Evolutionary conservation across 768 basidiomycete species (phyloP), one percentile per base, ranked within the genome.

Genomic region (Bullera alba): DNA sequence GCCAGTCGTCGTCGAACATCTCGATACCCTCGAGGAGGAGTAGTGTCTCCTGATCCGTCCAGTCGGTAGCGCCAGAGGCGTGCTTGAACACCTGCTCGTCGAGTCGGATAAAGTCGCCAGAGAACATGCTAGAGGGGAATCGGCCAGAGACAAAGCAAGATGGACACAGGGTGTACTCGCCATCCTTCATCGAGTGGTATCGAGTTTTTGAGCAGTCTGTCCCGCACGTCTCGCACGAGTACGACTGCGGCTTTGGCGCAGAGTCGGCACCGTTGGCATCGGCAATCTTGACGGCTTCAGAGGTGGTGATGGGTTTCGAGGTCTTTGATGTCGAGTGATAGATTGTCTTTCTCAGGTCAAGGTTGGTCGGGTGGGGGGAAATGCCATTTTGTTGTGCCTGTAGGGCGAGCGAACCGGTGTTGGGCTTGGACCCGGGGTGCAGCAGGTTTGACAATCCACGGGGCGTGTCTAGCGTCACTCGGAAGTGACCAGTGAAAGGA

Each of bases 1-100:
- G 82, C 93, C 93, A 99, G 65, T 96, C 93, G 64, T 97, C 93
- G 58, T 95, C 90, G 70, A 83, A 89, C 88, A 99, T 95, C 74
- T 99, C 95, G 36, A 99, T 81, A 15, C 84, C 95, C 71, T 99
- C 95, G n/a, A 99, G 78, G 4, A 99, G 77, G 6, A 87, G 74
- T 8, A 99, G 73, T 17, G 84, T 78, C 72, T 99, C 95, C 68
- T 91, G 85, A 67, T 95, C 92, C 1, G 82, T 78, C 95, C 95
- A 99, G 53, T 78, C 77, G 48, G 85, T 82, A 25, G 56, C 46
- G 54, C 60, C 65, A 36, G 71, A 73, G 4, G 84, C 50, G 38
- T 72, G 69, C 53, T 70, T 69, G 62, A 72, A 72, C 7, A 61
- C 50, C 37, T 65, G 61, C 30, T 72, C 67, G 50, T 73, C 71